These are phyloP conservation scores for Gastrolobium bilobum DNA, from an alignment of 306 rosid species.

Conservation along the genomic window DNA sequence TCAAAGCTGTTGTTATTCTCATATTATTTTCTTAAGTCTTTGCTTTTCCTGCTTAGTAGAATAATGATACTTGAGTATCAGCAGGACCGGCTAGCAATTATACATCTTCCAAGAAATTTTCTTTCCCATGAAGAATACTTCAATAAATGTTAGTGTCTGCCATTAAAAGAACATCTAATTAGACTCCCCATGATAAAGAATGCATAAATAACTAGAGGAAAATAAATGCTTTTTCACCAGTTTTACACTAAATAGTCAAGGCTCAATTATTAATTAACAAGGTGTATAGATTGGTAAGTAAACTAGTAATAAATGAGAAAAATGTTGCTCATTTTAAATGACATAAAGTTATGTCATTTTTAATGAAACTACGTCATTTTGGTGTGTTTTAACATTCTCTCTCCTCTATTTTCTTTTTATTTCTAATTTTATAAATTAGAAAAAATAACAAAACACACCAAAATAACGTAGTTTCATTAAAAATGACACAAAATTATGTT, in stretches of 20 bases:
- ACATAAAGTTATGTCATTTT: too few species aligned
- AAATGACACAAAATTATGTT: too few species aligned
- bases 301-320: too few species aligned
- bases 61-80: constrained; percentile 46
- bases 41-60: constrained; percentile 48
- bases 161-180: constrained; percentile 43
- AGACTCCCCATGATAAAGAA: constrained; percentile 26
- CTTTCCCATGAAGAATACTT: constrained; percentile 54
- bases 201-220: background rate
- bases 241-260: too few species aligned
- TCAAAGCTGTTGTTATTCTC: constrained; percentile 45
- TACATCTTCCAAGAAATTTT: constrained; percentile 48
- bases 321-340: too few species aligned
- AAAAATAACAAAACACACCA: too few species aligned
- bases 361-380: too few species aligned
- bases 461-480: too few species aligned
- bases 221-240: background rate
- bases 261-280: background rate
- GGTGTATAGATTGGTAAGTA: background rate
- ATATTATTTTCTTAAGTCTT: constrained; percentile 39
- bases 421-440: too few species aligned
- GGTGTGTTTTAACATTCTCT: too few species aligned
- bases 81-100: constrained; percentile 47
- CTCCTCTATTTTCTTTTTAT: too few species aligned
- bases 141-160: constrained; percentile 50